phyloP scores from a whole-genome alignment of 768 basidiomycete species.

The Ramaria sp. region DNA sequence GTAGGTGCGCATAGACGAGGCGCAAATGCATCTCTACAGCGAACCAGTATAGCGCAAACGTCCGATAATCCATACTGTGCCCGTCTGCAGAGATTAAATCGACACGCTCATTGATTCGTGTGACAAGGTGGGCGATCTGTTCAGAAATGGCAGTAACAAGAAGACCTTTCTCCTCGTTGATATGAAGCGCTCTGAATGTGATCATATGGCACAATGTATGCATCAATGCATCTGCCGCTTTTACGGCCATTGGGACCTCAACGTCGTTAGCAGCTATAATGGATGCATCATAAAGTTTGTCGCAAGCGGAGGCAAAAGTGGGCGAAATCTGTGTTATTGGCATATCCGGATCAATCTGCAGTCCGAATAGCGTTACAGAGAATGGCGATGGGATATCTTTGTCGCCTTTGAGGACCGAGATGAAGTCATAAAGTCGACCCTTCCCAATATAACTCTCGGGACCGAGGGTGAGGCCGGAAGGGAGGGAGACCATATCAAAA shows the following conservation, averaged over 20 bases:
- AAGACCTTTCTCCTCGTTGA: background rate
- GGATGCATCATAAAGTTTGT: conserved; percentile 14
- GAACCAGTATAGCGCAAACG: conserved; percentile 51
- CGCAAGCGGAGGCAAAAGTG: conserved; percentile 35
- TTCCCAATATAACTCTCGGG: conserved; percentile 44
- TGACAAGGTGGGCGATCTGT: conserved; percentile 4
- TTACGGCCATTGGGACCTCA: background rate
- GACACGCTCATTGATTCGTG: background rate
- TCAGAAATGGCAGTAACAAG: conserved; percentile 3
- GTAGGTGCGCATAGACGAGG: conserved; percentile 21
- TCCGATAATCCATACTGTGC: conserved; percentile 26
- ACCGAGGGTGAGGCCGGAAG: conserved; percentile 41
- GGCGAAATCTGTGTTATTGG: conserved; percentile 32
- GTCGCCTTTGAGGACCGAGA: conserved; percentile 27
- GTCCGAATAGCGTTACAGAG: conserved; percentile 28
- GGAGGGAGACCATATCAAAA: conserved; percentile 39
- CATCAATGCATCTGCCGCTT: background rate
- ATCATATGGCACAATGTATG: conserved; percentile 3
- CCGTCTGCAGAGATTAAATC: conserved; percentile 12
- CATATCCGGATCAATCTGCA: conserved; percentile 31
- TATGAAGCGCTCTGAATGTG: background rate
- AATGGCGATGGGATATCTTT: conserved; percentile 21
- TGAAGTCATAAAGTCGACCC: conserved; percentile 50
- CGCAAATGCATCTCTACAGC: conserved; percentile 45
- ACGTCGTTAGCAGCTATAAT: background rate